These are phyloP conservation scores for Blepharisma stoltei DNA, from an alignment of 73 alveolate species.

Conservation along the genomic window DNA sequence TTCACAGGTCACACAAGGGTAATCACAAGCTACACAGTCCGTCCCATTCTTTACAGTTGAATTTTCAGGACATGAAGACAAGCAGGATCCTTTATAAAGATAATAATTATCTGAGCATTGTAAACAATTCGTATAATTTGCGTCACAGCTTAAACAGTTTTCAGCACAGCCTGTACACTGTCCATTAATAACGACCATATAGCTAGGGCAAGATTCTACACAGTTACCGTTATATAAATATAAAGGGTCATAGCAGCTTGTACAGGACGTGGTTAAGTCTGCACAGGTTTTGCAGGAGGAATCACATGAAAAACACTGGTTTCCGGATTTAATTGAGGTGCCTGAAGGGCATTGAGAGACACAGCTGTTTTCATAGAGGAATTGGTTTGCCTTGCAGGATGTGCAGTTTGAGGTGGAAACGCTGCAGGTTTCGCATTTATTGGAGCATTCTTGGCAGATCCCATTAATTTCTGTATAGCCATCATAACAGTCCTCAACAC, in stretches of 20 bases:
- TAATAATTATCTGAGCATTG: background rate
- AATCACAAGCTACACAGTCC: background rate
- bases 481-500: background rate
- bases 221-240: conserved; percentile 14
- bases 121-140: background rate
- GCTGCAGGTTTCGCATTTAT: background rate
- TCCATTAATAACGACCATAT: background rate
- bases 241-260: background rate
- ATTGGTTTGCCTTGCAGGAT: background rate
- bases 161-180: background rate
- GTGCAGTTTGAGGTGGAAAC: background rate
- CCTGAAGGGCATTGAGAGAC: background rate
- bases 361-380: background rate
- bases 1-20: conserved; percentile 20
- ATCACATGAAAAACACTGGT: background rate
- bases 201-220: background rate
- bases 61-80: conserved; percentile 9
- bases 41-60: background rate
- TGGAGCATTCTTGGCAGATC: background rate
- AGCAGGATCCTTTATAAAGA: background rate
- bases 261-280: background rate
- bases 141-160: too few relatives aligned
- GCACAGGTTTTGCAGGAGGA: background rate
- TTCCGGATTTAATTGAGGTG: background rate
- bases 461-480: background rate